phyloP scores from a whole-genome alignment of 2,329 filamentous ascomycete genomes.

The Falciphora oryzae region DNA sequence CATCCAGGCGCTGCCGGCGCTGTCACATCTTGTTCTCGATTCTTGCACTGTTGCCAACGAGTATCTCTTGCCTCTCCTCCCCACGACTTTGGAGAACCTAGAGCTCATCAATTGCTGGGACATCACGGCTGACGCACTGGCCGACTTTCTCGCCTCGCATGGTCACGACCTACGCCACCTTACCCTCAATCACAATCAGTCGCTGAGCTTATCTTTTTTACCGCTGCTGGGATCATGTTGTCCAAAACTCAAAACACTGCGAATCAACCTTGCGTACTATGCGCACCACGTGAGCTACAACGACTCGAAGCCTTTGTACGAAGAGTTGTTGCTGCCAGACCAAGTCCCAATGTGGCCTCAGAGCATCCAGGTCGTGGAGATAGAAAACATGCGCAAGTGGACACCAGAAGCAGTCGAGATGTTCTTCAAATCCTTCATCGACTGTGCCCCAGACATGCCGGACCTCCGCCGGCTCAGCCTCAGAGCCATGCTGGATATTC shows the following conservation, averaged over 20 bases:
- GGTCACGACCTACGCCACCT: conserved; percentile 64
- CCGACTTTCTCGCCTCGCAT: conserved; percentile 58
- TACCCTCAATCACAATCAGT: conserved; percentile 71
- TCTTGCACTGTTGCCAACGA: conserved; percentile 68
- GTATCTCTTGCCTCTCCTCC: conserved; percentile 61
- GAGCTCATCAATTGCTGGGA: conserved; percentile 76
- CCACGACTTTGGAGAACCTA: conserved; percentile 58
- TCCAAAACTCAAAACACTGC: conserved; percentile 63
- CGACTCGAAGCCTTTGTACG: conserved; percentile 71
- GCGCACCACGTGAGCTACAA: conserved; percentile 61
- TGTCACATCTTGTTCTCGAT: conserved; percentile 67
- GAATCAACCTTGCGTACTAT: conserved; percentile 75
- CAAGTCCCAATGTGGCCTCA: conserved; percentile 75
- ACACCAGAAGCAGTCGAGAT: conserved; percentile 61
- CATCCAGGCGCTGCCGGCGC: conserved; percentile 47
- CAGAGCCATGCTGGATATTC: conserved; percentile 70
- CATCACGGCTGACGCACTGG: conserved; percentile 61
- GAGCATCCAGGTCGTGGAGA: conserved; percentile 63
- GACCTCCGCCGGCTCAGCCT: conserved; percentile 66
- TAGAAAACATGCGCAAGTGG: conserved; percentile 75
- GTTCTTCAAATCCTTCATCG: conserved; percentile 73
- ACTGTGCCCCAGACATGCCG: conserved; percentile 60
- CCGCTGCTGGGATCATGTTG: conserved; percentile 60
- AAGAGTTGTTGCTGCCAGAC: conserved; percentile 54
- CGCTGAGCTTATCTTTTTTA: conserved; percentile 70